A percentile compares a stretch with the other conserved stretches of the same genome.
Conservation (phyloP, 2,329 filamentous ascomycete species). For the Cladophialophora psammophila region DNA sequence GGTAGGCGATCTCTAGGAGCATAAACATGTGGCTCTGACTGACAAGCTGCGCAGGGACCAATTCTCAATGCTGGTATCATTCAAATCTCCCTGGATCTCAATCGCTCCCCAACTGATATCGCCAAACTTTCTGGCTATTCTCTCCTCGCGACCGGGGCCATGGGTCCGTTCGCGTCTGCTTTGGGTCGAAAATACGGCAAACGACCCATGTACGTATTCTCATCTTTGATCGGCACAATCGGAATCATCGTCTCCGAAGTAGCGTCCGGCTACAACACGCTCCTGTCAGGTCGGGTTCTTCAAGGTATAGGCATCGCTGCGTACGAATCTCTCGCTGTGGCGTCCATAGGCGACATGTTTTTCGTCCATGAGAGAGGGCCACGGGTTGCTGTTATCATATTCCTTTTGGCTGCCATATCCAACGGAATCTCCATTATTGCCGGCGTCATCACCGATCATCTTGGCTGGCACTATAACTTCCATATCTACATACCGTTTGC, state of each 20-base stretch:
- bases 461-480: slow-evolving; percentile 40
- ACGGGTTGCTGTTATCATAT: slow-evolving; percentile 49
- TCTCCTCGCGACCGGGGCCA: slow-evolving; percentile 27
- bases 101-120: slow-evolving; percentile 21
- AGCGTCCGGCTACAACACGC: slow-evolving; percentile 47
- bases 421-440: slow-evolving; percentile 50
- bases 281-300: slow-evolving; percentile 52
- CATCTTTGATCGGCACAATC: slow-evolving; percentile 45
- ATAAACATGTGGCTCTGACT: slow-evolving; percentile 18
- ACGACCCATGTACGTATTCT: slow-evolving; percentile 51
- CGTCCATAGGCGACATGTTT: slow-evolving; percentile 53
- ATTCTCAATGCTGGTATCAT: slow-evolving; percentile 50
- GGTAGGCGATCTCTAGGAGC: neutral
- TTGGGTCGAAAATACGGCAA: slow-evolving; percentile 53
- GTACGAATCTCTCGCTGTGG: slow-evolving; percentile 50
- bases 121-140: slow-evolving; percentile 31
- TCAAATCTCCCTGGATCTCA: slow-evolving; percentile 45
- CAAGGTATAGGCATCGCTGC: slow-evolving; percentile 54
- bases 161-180: slow-evolving; percentile 42
- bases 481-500: slow-evolving; percentile 31
- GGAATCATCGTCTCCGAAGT: slow-evolving; percentile 50
- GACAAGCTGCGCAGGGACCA: slow-evolving; percentile 44
- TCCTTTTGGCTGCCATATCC: slow-evolving; percentile 49
- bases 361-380: slow-evolving; percentile 46
- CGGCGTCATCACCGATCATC: slow-evolving; percentile 48